phyloP scores from a whole-genome alignment of 2,329 filamentous ascomycete species.

The Rugonectria rugulosa region DNA sequence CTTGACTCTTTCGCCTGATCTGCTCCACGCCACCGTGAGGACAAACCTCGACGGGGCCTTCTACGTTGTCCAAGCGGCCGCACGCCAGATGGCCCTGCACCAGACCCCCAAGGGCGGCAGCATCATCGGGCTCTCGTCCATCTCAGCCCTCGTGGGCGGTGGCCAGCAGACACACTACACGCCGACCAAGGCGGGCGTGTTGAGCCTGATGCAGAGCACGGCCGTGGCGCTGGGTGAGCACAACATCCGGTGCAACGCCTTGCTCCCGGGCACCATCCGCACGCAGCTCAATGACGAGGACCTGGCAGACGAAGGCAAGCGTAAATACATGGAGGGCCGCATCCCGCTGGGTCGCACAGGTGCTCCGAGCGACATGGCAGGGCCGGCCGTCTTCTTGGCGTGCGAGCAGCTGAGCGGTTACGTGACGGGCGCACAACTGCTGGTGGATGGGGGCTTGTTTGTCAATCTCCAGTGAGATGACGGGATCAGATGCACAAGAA shows the following conservation, averaged over 20 bases:
- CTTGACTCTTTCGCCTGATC: slow-evolving; percentile 72
- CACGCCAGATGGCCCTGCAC: slow-evolving; percentile 75
- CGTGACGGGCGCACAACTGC: slow-evolving; percentile 81
- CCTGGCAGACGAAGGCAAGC: slow-evolving; percentile 75
- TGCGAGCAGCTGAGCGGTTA: slow-evolving; percentile 81
- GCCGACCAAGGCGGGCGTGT: slow-evolving; percentile 83
- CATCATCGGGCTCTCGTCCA: slow-evolving; percentile 80
- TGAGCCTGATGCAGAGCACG: slow-evolving; percentile 83
- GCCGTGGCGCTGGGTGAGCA: slow-evolving; percentile 81
- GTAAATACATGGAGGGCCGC: slow-evolving; percentile 78
- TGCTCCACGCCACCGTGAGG: slow-evolving; percentile 74
- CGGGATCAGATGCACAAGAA: slow-evolving; percentile 28
- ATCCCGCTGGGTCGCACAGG: slow-evolving; percentile 83
- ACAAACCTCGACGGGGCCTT: slow-evolving; percentile 92
- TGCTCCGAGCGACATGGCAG: slow-evolving; percentile 75
- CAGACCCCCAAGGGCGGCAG: slow-evolving; percentile 74
- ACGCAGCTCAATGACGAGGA: slow-evolving; percentile 88
- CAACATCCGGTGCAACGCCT: slow-evolving; percentile 81
- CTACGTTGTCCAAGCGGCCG: slow-evolving; percentile 85
- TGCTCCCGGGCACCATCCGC: slow-evolving; percentile 82
- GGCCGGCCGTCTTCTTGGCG: slow-evolving; percentile 85
- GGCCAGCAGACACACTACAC: slow-evolving; percentile 85
- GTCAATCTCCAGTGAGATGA: slow-evolving; percentile 78
- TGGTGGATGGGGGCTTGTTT: slow-evolving; percentile 90
- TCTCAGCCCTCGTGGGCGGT: slow-evolving; percentile 79